phyloP scores from a whole-genome alignment of 768 basidiomycete species.

The Crepidotus variabilis region DNA sequence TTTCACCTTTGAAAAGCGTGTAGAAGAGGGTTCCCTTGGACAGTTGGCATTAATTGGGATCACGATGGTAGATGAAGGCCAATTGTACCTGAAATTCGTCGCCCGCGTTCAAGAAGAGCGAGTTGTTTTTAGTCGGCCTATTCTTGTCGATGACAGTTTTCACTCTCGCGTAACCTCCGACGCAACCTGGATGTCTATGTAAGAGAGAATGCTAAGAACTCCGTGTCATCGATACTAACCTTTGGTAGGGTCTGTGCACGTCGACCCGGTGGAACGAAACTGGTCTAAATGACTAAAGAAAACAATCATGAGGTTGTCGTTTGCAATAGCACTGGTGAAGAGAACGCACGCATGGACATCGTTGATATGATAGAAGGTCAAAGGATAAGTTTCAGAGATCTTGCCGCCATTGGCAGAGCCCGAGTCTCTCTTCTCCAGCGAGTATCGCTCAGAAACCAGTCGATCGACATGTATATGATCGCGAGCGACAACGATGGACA shows the following conservation, averaged over 20 bases:
- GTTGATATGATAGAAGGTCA: constrained; percentile 38
- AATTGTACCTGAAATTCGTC: constrained; percentile 40
- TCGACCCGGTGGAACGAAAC: constrained; percentile 30
- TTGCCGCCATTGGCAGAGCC: constrained; percentile 22
- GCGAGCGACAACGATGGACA: constrained; percentile 1
- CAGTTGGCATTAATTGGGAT: background rate
- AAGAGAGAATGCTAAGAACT: background rate
- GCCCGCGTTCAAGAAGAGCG: constrained; percentile 39
- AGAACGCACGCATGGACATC: constrained; percentile 35
- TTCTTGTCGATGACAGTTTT: constrained; percentile 32
- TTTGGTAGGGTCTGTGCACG: constrained; percentile 29
- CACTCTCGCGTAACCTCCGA: constrained; percentile 39
- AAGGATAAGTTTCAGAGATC: constrained; percentile 14
- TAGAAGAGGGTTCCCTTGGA: constrained; percentile 42
- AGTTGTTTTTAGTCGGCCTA: constrained; percentile 28
- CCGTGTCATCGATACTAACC: constrained; percentile 14
- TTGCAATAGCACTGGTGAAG: background rate
- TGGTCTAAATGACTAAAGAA: constrained; percentile 32
- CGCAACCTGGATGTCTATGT: constrained; percentile 24
- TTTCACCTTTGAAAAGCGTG: constrained; percentile 38
- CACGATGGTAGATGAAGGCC: background rate
- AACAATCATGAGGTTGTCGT: background rate
- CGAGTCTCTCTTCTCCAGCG: constrained; percentile 15
- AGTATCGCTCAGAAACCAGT: constrained; percentile 20
- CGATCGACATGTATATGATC: constrained; percentile 14